phyloP scores from a whole-genome alignment of 2,329 filamentous ascomycete genomes.

The Fusarium setosum region DNA sequence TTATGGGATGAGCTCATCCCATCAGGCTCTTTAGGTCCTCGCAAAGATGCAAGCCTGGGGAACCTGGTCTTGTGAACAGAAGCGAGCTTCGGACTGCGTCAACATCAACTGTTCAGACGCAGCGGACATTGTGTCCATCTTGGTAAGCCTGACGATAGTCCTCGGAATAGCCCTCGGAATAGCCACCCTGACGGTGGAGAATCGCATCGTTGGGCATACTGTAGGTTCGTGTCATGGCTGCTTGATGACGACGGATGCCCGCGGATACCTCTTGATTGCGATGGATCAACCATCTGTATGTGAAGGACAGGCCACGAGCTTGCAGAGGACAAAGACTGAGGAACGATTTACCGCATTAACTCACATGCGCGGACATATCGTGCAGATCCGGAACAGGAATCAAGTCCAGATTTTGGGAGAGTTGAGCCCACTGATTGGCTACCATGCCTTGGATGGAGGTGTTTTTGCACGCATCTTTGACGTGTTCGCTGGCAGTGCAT shows the following conservation, averaged over 20 bases:
- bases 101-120: conserved; percentile 2
- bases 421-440: conserved; percentile 31
- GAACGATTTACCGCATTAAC: conserved; percentile 37
- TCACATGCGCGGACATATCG: conserved; percentile 34
- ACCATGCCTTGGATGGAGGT: conserved; percentile 18
- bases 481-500: conserved; percentile 47
- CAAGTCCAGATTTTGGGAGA: conserved; percentile 31
- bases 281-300: conserved; percentile 15
- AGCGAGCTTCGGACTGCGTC: conserved; percentile 21
- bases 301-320: conserved; percentile 13
- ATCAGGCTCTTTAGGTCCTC: conserved; percentile 8
- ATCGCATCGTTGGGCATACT: conserved; percentile 1
- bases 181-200: not conserved
- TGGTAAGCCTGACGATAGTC: not conserved
- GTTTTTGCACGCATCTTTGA: conserved; percentile 34
- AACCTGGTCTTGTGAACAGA: conserved; percentile 1
- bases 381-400: conserved; percentile 39
- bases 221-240: not conserved
- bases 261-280: conserved; percentile 17
- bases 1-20: conserved; percentile 10
- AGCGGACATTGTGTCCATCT: conserved; percentile 3
- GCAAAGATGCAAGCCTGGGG: conserved; percentile 26
- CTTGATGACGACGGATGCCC: not conserved
- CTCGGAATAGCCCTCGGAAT: too few relatives aligned
- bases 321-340: conserved; percentile 23